A percentile compares a stretch with the other conserved stretches of the same genome.
Evolutionary conservation across 257 asterid species (phyloP).

Genomic region (Solanum phureja): DNA sequence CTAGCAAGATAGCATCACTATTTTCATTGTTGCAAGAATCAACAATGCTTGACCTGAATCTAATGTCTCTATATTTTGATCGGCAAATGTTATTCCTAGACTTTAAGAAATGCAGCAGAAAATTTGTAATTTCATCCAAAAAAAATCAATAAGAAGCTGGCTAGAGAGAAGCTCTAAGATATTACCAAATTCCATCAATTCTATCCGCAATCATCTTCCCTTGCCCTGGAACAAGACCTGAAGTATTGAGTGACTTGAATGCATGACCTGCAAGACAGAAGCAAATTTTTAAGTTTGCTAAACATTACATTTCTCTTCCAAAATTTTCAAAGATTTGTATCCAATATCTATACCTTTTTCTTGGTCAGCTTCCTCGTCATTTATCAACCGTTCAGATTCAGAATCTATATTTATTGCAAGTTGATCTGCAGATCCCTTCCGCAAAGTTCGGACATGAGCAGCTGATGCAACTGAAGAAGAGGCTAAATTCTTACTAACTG

Average conservation of each 20-base stretch:
- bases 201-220: constrained; percentile 83
- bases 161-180: not conserved
- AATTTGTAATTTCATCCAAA: not conserved
- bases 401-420: constrained; percentile 78
- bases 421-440: constrained; percentile 87
- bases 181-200: constrained; percentile 88
- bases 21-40: not conserved
- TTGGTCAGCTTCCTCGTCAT: constrained; percentile 47
- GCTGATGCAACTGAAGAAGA: constrained; percentile 54
- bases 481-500: constrained; percentile 37
- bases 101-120: not conserved
- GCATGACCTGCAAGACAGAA: constrained; percentile 55
- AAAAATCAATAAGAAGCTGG: not conserved
- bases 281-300: not conserved
- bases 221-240: constrained; percentile 88
- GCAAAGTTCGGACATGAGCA: constrained; percentile 70
- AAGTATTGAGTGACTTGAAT: constrained; percentile 69
- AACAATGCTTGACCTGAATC: not conserved
- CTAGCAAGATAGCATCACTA: not conserved
- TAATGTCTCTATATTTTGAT: not conserved
- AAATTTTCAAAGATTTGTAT: not conserved
- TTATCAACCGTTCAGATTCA: constrained; percentile 60
- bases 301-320: not conserved
- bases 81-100: not conserved
- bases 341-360: constrained; percentile 61